phyloP scores from a whole-genome alignment of 257 asterid species.

The Solanum chiquidenum region DNA sequence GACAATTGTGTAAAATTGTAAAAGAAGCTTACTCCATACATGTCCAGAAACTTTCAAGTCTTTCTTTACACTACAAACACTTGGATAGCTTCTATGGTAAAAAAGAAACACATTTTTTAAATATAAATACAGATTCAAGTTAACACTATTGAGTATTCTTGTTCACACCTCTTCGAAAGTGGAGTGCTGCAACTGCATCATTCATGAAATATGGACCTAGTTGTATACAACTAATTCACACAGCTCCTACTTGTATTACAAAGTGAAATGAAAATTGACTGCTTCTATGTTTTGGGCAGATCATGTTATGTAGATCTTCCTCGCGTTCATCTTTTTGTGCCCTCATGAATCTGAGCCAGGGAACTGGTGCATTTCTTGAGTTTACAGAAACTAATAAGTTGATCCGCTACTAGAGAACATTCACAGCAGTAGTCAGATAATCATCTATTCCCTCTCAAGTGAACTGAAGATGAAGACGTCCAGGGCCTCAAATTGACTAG shows the following conservation, averaged over 20 bases:
- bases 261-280: not conserved
- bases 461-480: not conserved
- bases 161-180: not conserved
- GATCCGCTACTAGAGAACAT: not conserved
- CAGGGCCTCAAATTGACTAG: not conserved
- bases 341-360: slow-evolving; percentile 3
- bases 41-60: not conserved
- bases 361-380: not conserved
- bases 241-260: not conserved
- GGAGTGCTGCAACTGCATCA: not conserved
- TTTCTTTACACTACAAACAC: not conserved
- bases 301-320: not conserved
- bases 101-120: not conserved
- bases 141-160: not conserved
- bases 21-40: not conserved
- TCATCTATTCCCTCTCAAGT: not conserved
- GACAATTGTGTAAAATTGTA: not conserved
- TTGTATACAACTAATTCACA: not conserved
- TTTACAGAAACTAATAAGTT: not conserved
- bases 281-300: not conserved
- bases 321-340: slow-evolving; percentile 22
- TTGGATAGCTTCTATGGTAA: not conserved
- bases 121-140: not conserved
- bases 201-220: not conserved
- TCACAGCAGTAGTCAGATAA: not conserved